phyloP scores from a whole-genome alignment of 148 eudicot genomes.

The Diospyros lotus region DNA sequence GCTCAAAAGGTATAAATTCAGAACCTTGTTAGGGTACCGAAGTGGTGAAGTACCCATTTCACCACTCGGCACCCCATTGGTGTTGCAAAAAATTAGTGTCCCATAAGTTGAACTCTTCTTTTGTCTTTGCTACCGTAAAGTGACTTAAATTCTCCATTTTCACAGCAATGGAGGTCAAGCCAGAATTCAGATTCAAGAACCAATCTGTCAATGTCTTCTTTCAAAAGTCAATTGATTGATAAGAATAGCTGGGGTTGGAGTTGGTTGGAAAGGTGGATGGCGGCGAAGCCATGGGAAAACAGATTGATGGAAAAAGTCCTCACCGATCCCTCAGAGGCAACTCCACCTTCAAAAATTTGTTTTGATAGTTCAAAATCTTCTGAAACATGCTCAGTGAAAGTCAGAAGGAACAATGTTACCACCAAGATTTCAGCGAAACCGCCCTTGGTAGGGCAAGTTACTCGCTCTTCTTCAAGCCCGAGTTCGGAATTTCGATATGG shows the following conservation, averaged over 20 bases:
- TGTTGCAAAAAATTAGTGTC: too few species aligned
- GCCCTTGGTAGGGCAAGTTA: slow-evolving; percentile 39
- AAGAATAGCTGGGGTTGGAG: slow-evolving; percentile 81
- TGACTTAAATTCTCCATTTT: neutral
- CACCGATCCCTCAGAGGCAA: slow-evolving; percentile 33
- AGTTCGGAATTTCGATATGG: slow-evolving; percentile 70
- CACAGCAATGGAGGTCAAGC: slow-evolving; percentile 58
- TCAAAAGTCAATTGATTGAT: slow-evolving; percentile 43
- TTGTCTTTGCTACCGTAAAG: neutral
- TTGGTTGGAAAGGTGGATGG: slow-evolving; percentile 98
- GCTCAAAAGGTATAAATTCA: slow-evolving; percentile 63
- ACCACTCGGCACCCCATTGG: too few species aligned
- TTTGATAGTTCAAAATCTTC: slow-evolving; percentile 33
- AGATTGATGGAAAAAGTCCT: slow-evolving; percentile 72
- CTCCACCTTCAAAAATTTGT: slow-evolving; percentile 48
- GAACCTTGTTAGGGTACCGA: too few species aligned
- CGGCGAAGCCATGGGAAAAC: slow-evolving; percentile 93
- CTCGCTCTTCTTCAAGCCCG: slow-evolving; percentile 75
- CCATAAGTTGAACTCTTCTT: neutral
- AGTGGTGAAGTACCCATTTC: too few species aligned
- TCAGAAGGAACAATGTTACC: slow-evolving; percentile 62
- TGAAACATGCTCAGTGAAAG: slow-evolving; percentile 55
- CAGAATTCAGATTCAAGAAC: slow-evolving; percentile 36
- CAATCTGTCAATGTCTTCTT: slow-evolving; percentile 33
- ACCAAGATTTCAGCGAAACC: slow-evolving; percentile 79